These are phyloP conservation scores for Stevia rebaudiana DNA, from an alignment of 140 eudicot genomes.

Conservation along the genomic window DNA sequence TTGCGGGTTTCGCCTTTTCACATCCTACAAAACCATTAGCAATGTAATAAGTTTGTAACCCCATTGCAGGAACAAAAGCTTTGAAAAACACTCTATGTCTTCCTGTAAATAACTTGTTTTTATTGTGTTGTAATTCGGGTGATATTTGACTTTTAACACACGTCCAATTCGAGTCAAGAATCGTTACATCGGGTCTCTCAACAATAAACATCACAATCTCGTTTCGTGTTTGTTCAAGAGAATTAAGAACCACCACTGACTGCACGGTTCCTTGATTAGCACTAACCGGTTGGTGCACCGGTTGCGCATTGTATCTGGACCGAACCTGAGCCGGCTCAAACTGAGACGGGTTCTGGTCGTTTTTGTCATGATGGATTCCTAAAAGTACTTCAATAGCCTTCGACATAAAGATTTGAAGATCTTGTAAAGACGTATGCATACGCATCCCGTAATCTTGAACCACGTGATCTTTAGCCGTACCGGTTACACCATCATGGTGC, in stretches of 20 bases:
- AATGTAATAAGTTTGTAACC: slow-evolving; percentile 77
- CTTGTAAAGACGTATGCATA: slow-evolving; percentile 84
- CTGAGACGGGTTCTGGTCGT: slow-evolving; percentile 62
- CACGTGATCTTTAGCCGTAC: slow-evolving; percentile 97
- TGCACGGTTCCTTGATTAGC: slow-evolving; percentile 73
- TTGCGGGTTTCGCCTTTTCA: slow-evolving; percentile 64
- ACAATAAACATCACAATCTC: slow-evolving; percentile 87
- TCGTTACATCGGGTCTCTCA: slow-evolving; percentile 83
- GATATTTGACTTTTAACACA: slow-evolving; percentile 90
- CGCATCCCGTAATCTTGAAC: slow-evolving; percentile 87
- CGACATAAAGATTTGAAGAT: slow-evolving; percentile 82
- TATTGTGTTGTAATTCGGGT: slow-evolving; percentile 71
- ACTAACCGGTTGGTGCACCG: slow-evolving; percentile 53
- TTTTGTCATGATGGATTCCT: slow-evolving; percentile 67
- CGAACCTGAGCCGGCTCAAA: slow-evolving; percentile 72
- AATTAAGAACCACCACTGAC: slow-evolving; percentile 71
- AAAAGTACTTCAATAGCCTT: slow-evolving; percentile 80
- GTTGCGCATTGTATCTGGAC: slow-evolving; percentile 76
- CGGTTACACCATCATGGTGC: slow-evolving; percentile 98
- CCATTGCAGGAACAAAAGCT: slow-evolving; percentile 86
- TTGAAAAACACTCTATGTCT: slow-evolving; percentile 78
- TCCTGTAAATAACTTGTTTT: slow-evolving; percentile 51
- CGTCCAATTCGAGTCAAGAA: slow-evolving; percentile 91
- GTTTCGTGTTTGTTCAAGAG: slow-evolving; percentile 77
- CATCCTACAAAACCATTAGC: slow-evolving; percentile 74